Base-by-base conservation (phyloP, 2,329 filamentous ascomycete genomes). In the Magnaporthiopsis poae region DNA sequence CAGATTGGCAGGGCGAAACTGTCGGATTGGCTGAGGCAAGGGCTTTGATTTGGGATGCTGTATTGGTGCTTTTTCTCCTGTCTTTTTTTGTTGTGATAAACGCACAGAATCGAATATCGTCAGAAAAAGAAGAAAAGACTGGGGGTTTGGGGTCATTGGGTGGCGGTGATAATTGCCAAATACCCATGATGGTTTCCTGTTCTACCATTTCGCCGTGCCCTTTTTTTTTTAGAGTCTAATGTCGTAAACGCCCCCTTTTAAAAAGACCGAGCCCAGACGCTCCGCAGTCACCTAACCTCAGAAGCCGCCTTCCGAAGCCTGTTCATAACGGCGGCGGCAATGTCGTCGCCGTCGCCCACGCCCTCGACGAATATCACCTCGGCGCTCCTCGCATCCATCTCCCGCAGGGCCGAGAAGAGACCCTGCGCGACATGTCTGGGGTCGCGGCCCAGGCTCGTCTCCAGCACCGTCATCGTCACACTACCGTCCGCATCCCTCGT, bases 1-100 rank as follows among this genome's bases (percentile, higher is more conserved):
- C 91, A 96, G 77, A 90, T 97, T 77, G 94, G 93, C 76, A 96
- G 95, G 83, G 89, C 89, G 73, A 94, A 96, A 79, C 80, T 96
- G 75, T 90, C 91, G 61, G 93, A 97, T 80, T 90, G 92, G 84
- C 83, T 97, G 83, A 87, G 94, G 76, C 91, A 96, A 78, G 90
- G 91, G 27, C 78, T 92, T 77, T 92, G 79, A 82, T 46, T 29
- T 60, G 65, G 8, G 2, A 8, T 36, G n/a, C 9, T 36, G n/a
- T 39, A 33, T 36, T 27, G 29, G 66, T 66, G 65, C 56, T 69
- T 66, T 65, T 25, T 64, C 52, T 33, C 35, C 39, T 64, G 63
- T 56, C 46, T 29, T 4, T 29, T 31, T 46, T 46, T 12, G 8
- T 11, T 39, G 11, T 39, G 39, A 46, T 18, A 46, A 46, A 46